Evolutionary conservation across 495 filamentous ascomycete genomes (phyloP), one percentile per base, ranked within the genome.

Genomic region (Podospora tetraspora): DNA sequence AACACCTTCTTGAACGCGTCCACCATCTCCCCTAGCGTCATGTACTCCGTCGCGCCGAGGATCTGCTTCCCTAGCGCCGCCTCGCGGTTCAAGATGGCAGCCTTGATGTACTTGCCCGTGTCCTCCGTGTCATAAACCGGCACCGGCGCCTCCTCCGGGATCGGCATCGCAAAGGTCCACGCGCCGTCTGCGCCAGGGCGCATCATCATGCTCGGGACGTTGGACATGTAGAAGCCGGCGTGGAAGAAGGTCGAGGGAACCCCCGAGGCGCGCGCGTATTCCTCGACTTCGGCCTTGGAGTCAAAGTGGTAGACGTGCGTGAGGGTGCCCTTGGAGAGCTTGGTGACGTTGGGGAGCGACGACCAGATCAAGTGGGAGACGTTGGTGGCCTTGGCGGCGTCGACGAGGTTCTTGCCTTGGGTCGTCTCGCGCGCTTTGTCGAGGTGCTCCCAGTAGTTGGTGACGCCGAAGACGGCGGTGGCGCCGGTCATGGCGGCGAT

Each of bases 221-320:
- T 87, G 68, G 77, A 78, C 87, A 88, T 89, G 79, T 84, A 90
- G 70, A 82, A 83, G 16, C 85, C 88, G 3, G 86, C 81, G 52
- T 85, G 70, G 70, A 89, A 81, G 71, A 85, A 89, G 0, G 84
- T 85, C 66, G 82, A 79, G 0, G 81, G 80, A 19, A 91, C 72
- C 13, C 77, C 81, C 12, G 78, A 62, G 1, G 57, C 12, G 56
- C 81, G 78, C 64, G 89, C 83, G 74, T 90, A 89, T 21, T 84
- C 75, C 60, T 86, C 88, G 10, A 90, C 80, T 1, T 79, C 68
- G 23, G 86, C 86, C 74, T 90, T 91, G 67, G 72, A 70, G 74
- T 90, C 88, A 70, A 89, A 91, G 74, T 90, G 87, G 29, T 80
- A 74, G 29, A 90, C 83, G 64, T 86, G 72, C n/a, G 75, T 63